Conservation (phyloP, 495 filamentous ascomycete species). For the Hypoxylon fuscum region DNA sequence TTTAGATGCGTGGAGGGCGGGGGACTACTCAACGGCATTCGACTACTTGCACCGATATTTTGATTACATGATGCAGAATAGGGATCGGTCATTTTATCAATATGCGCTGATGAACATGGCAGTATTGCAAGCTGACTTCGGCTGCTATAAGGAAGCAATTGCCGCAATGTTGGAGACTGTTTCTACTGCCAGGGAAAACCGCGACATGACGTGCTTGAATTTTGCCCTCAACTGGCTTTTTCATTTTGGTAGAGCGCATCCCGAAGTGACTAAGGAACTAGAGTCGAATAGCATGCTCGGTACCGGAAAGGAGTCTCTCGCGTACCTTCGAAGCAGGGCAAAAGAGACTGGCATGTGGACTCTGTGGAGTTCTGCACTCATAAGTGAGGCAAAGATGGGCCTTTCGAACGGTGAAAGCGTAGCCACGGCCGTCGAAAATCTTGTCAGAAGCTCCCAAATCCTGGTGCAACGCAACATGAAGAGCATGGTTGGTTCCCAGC, state of each 20-base stretch:
- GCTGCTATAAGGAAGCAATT: slow-evolving; percentile 88
- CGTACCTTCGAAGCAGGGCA: slow-evolving; percentile 86
- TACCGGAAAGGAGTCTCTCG: slow-evolving; percentile 80
- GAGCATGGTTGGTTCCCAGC: slow-evolving; percentile 75
- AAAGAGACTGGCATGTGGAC: slow-evolving; percentile 90
- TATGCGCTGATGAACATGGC: slow-evolving; percentile 95
- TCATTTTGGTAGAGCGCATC: slow-evolving; percentile 88
- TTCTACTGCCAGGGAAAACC: slow-evolving; percentile 87
- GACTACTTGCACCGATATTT: slow-evolving; percentile 95
- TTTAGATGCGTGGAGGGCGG: slow-evolving; percentile 88
- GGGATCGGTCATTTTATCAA: slow-evolving; percentile 87
- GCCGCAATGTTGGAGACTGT: slow-evolving; percentile 93
- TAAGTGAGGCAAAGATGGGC: slow-evolving; percentile 85
- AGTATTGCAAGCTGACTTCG: slow-evolving; percentile 94
- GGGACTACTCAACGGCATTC: slow-evolving; percentile 89
- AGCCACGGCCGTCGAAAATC: slow-evolving; percentile 76
- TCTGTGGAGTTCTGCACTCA: slow-evolving; percentile 81
- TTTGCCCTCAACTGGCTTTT: slow-evolving; percentile 98
- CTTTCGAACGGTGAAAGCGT: slow-evolving; percentile 82
- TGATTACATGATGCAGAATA: slow-evolving; percentile 93
- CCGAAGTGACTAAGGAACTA: slow-evolving; percentile 73
- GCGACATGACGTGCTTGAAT: slow-evolving; percentile 91
- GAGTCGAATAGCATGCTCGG: slow-evolving; percentile 77
- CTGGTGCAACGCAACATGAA: slow-evolving; percentile 78
- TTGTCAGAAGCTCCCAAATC: slow-evolving; percentile 83